phyloP scores from a whole-genome alignment of 139 green algal genomes.

The Chlorella sp. region DNA sequence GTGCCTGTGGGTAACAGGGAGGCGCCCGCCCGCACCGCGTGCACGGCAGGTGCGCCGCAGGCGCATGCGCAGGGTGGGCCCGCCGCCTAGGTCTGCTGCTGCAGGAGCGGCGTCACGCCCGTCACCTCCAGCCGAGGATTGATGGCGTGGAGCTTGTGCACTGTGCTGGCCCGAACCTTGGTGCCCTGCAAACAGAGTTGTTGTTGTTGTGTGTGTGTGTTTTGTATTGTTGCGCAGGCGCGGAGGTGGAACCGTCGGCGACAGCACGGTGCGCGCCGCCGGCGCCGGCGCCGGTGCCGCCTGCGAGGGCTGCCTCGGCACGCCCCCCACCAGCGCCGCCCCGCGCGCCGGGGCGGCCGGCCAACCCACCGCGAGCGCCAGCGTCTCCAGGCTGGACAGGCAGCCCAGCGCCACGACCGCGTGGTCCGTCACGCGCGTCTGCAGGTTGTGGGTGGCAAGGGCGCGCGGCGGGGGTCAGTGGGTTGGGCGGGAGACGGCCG shows the following conservation, averaged over 20 bases:
- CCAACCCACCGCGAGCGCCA: background rate
- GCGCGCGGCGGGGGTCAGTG: background rate
- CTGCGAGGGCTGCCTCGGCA: background rate
- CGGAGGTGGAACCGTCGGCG: background rate
- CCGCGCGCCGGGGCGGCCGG: too few relatives aligned
- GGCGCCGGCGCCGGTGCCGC: background rate
- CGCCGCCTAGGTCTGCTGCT: too few relatives aligned
- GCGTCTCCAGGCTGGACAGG: conserved; percentile 16
- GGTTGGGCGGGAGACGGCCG: background rate
- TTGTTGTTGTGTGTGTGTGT: background rate
- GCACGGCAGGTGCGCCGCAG: too few relatives aligned
- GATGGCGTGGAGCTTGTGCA: background rate
- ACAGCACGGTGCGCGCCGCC: background rate
- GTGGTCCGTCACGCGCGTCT: conserved; percentile 34
- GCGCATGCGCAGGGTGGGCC: too few relatives aligned
- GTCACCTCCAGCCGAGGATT: conserved; percentile 13
- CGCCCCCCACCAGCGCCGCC: background rate
- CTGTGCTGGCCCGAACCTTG: background rate
- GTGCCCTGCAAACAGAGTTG: conserved; percentile 12
- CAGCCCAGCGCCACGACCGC: conserved; percentile 26
- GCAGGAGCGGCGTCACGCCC: too few relatives aligned
- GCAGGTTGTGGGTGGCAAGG: background rate
- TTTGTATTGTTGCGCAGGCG: background rate
- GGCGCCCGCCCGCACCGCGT: too few relatives aligned
- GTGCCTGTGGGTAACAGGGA: too few relatives aligned